Percentiles rank a stretch among this genome's conserved stretches.
These are phyloP conservation scores for Datisca glomerata DNA, from an alignment of 306 rosid species.

Conservation along the genomic window DNA sequence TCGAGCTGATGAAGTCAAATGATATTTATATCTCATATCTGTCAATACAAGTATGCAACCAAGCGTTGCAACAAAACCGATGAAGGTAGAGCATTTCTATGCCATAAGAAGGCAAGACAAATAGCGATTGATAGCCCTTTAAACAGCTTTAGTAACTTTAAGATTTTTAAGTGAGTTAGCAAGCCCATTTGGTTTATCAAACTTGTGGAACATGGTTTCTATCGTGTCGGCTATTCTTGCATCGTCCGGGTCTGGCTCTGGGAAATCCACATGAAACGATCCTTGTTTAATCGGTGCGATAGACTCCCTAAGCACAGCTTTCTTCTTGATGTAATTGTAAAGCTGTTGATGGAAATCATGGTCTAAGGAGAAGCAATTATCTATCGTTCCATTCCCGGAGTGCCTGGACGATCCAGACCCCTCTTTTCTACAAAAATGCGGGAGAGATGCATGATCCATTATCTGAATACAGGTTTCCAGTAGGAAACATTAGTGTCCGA, in stretches of 20 bases:
- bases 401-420: slow-evolving; percentile 62
- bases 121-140: too few relatives aligned
- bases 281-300: slow-evolving; percentile 42
- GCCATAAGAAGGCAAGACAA: too few relatives aligned
- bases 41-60: too few relatives aligned
- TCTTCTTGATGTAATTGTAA: slow-evolving; percentile 40
- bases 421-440: slow-evolving; percentile 74
- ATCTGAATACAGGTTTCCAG: slow-evolving; percentile 32
- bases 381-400: slow-evolving; percentile 18
- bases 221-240: slow-evolving; percentile 49
- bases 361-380: slow-evolving; percentile 62
- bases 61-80: too few relatives aligned
- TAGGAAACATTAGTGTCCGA: neutral
- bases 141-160: slow-evolving; percentile 12
- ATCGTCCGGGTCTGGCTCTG: slow-evolving; percentile 61
- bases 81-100: too few relatives aligned
- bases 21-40: too few relatives aligned
- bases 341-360: slow-evolving; percentile 72
- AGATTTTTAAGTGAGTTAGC: slow-evolving; percentile 33
- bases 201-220: slow-evolving; percentile 56
- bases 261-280: slow-evolving; percentile 70
- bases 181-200: slow-evolving; percentile 45
- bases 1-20: too few relatives aligned
- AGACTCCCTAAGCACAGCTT: slow-evolving; percentile 34
- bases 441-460: slow-evolving; percentile 80